Base-by-base conservation (phyloP, 129 eudicot genomes). In the Flaveria trinervia region DNA sequence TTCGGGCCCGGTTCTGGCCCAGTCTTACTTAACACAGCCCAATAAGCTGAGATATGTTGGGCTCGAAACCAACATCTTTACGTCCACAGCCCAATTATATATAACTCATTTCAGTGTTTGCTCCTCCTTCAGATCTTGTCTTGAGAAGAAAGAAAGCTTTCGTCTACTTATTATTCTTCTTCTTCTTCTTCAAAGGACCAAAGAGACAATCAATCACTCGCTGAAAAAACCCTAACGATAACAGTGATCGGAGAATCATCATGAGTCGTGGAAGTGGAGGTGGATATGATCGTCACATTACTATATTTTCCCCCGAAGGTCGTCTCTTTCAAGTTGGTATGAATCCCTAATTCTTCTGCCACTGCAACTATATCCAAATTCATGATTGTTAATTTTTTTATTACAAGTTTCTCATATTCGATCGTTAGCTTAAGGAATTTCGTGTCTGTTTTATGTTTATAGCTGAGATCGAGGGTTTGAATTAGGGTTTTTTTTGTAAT, bases 251-350 rank as follows among this genome's bases (percentile, higher is more conserved):
- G 73, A 72, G 51, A 11, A 65, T 51, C 65, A 77, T 57, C 67
- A 88, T 87, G 89, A 92, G 98, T 61, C 89, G 98, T 60, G 98
- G 98, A 59, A 92, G 98, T 73, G 98, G 98, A 81, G 98, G 92
- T 67, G 98, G 98, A 36, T 92, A 92, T 83, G 98, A 92, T 85
- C 96, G 98, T 39, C 98, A 88, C 88, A 92, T 92, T 33, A 92
- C 98, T 67, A 92, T 92, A 72, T 92, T 92, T 79, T 92, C 98
- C 7, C 98, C 98, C 11, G 98, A 92, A 88, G 98, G 98, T n/a
- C 96, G 98, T 70, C 94, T 92, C 75, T 92, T 84, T 86, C 98
- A 92, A 92, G 98, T 92, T 9, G 98, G 98, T 90, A 85, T 46
- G 87, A 46, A 15, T 81, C 64, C 33, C 65, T n/a, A 49, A 79